Percentiles rank a stretch among this genome's conserved stretches.
phyloP scores from a whole-genome alignment of 371 early-diverging fungal species.

The Modicella reniformis region DNA sequence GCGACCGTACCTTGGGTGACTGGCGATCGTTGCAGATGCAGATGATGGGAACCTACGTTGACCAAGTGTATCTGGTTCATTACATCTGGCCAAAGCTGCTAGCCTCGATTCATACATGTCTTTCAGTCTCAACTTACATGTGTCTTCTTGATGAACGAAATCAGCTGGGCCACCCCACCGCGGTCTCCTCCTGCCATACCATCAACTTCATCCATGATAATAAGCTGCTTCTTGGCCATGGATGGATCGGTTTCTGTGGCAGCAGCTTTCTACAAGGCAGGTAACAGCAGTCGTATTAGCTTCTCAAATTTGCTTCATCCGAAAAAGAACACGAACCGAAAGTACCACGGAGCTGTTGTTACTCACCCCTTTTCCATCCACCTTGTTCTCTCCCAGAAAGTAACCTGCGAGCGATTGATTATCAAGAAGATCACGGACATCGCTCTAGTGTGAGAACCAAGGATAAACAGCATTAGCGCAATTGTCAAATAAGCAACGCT shows the following conservation, averaged over 20 bases:
- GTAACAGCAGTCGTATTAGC: neutral
- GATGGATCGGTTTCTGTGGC: conserved; percentile 25
- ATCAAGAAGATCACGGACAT: conserved; percentile 59
- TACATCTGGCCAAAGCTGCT: neutral
- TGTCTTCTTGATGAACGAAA: conserved; percentile 89
- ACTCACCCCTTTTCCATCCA: conserved; percentile 49
- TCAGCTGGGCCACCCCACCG: conserved; percentile 95
- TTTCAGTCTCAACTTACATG: conserved; percentile 60
- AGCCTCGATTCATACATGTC: neutral
- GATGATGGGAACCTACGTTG: conserved; percentile 92
- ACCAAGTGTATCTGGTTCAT: neutral
- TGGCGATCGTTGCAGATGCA: conserved; percentile 99
- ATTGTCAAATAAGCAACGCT: no score
- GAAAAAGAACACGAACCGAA: neutral
- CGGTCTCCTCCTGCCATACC: conserved; percentile 99
- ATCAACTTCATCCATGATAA: conserved; percentile 99
- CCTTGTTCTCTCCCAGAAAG: conserved; percentile 27
- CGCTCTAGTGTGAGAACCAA: conserved; percentile 30
- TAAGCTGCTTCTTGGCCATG: conserved; percentile 65
- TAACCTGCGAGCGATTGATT: conserved; percentile 64
- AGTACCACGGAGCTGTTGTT: neutral
- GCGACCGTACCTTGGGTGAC: conserved; percentile 89
- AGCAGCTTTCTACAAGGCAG: conserved; percentile 25
- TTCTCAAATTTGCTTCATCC: neutral
- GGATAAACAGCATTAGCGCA: no score